phyloP scores from a whole-genome alignment of 2,329 filamentous ascomycete genomes.

The Alternaria triticina region DNA sequence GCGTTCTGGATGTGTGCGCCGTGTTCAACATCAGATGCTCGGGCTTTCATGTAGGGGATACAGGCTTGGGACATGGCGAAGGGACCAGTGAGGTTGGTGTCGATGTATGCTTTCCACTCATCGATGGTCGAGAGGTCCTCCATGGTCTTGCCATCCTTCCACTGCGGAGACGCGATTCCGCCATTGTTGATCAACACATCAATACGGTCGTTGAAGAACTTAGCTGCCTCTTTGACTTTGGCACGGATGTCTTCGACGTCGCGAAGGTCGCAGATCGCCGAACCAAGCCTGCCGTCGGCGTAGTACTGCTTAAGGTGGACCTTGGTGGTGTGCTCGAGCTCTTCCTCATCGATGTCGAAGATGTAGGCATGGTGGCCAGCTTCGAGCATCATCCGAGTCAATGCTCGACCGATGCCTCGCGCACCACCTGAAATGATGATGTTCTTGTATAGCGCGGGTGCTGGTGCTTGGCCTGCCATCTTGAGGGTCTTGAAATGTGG shows the following conservation, averaged over 20 bases:
- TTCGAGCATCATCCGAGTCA: slow-evolving; percentile 55
- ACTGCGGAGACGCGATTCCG: slow-evolving; percentile 48
- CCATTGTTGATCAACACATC: slow-evolving; percentile 50
- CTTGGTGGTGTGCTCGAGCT: slow-evolving; percentile 49
- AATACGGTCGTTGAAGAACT: slow-evolving; percentile 51
- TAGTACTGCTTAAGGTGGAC: slow-evolving; percentile 50
- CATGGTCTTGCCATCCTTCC: slow-evolving; percentile 56
- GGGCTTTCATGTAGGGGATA: slow-evolving; percentile 55
- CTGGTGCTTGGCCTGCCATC: slow-evolving; percentile 11
- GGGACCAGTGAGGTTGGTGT: slow-evolving; percentile 56
- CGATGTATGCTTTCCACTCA: slow-evolving; percentile 56
- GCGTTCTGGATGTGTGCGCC: slow-evolving; percentile 36
- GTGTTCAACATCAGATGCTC: slow-evolving; percentile 28
- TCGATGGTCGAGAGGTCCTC: slow-evolving; percentile 51
- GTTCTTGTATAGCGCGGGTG: slow-evolving; percentile 31
- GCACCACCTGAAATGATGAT: slow-evolving; percentile 53
- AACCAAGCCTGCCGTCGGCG: slow-evolving; percentile 42
- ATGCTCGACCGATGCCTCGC: slow-evolving; percentile 56
- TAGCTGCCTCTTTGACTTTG: slow-evolving; percentile 50
- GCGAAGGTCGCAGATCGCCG: slow-evolving; percentile 54
- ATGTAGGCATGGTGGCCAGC: slow-evolving; percentile 56
- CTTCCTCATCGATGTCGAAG: slow-evolving; percentile 50
- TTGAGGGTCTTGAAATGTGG: background rate
- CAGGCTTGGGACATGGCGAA: slow-evolving; percentile 57
- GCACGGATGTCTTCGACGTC: slow-evolving; percentile 51